Percentiles rank a stretch among this genome's conserved stretches.
Conservation (phyloP, 352 stramenopile species). For the Phytophthora pseudosyringae region DNA sequence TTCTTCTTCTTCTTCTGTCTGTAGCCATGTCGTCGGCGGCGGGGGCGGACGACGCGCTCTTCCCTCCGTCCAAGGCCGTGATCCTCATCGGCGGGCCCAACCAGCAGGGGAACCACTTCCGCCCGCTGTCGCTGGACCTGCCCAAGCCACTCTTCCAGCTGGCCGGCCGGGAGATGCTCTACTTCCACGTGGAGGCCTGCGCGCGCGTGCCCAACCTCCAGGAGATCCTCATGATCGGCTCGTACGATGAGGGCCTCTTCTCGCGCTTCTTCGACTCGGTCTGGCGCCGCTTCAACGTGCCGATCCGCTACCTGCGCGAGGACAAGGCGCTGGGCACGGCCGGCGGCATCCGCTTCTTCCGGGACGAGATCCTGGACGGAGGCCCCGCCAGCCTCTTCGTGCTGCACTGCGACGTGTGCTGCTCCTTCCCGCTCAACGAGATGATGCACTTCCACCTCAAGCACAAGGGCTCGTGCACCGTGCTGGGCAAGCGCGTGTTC, state of each 20-base stretch:
- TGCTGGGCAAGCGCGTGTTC: conserved; percentile 89
- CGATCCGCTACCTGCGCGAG: conserved; percentile 86
- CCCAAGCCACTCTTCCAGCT: conserved; percentile 90
- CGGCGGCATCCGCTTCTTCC: conserved; percentile 84
- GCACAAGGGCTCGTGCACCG: conserved; percentile 71
- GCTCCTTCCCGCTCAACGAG: conserved; percentile 86
- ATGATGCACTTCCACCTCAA: conserved; percentile 91
- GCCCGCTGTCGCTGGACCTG: conserved; percentile 84
- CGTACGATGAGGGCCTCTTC: conserved; percentile 90
- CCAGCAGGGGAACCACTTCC: conserved; percentile 89
- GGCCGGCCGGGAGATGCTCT: conserved; percentile 87
- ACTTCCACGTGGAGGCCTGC: conserved; percentile 90
- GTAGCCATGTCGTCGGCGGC: conserved; percentile 26
- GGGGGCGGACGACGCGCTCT: conserved; percentile 51
- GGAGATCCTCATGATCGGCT: conserved; percentile 91
- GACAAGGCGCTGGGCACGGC: conserved; percentile 84
- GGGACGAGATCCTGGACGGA: conserved; percentile 84
- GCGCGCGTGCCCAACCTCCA: conserved; percentile 81
- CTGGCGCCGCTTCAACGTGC: conserved; percentile 81
- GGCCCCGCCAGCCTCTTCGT: conserved; percentile 80
- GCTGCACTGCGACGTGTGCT: conserved; percentile 90
- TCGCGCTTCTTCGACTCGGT: conserved; percentile 89
- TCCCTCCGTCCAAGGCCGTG: conserved; percentile 85
- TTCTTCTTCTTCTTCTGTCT: not conserved
- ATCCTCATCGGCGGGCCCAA: conserved; percentile 89